A percentile compares a stretch with the other conserved stretches of the same genome.
Conservation (phyloP, 306 rosid species). For the Ziziphus jujuba region DNA sequence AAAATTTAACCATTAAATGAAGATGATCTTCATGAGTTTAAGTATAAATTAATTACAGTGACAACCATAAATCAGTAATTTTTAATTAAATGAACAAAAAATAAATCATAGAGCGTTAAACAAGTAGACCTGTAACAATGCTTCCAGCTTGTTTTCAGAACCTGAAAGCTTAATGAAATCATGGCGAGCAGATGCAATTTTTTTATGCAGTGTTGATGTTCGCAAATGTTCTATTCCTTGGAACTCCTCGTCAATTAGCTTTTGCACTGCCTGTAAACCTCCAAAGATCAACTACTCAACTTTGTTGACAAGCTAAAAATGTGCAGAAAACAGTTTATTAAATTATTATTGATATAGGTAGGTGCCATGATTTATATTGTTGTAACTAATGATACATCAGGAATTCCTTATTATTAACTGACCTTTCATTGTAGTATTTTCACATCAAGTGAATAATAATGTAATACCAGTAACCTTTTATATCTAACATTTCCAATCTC, state of each 20-base stretch:
- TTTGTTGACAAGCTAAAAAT: neutral
- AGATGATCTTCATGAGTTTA: slow-evolving; percentile 5
- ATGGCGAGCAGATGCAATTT: slow-evolving; percentile 87
- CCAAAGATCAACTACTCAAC: slow-evolving; percentile 24
- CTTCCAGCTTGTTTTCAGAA: slow-evolving; percentile 91
- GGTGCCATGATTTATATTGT: neutral
- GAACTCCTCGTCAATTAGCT: slow-evolving; percentile 84
- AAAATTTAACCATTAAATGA: neutral
- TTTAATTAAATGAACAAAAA: slow-evolving; percentile 13
- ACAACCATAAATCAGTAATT: slow-evolving; percentile 7
- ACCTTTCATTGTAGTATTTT: too few species aligned
- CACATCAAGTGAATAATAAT: too few species aligned
- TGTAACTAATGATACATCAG: neutral
- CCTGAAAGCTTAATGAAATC: slow-evolving; percentile 90
- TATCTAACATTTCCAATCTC: too few species aligned
- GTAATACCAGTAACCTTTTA: too few species aligned
- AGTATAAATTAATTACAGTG: neutral
- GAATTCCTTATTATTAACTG: too few species aligned
- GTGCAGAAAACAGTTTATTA: slow-evolving; percentile 14
- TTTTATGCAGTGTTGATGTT: slow-evolving; percentile 87
- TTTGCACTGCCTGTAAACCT: slow-evolving; percentile 81
- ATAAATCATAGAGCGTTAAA: neutral
- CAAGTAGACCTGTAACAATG: slow-evolving; percentile 74
- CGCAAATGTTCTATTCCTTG: slow-evolving; percentile 89
- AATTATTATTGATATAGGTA: neutral